phyloP scores from a whole-genome alignment of 1,284 basidiomycete genomes.

The Cryptococcus sp. region DNA sequence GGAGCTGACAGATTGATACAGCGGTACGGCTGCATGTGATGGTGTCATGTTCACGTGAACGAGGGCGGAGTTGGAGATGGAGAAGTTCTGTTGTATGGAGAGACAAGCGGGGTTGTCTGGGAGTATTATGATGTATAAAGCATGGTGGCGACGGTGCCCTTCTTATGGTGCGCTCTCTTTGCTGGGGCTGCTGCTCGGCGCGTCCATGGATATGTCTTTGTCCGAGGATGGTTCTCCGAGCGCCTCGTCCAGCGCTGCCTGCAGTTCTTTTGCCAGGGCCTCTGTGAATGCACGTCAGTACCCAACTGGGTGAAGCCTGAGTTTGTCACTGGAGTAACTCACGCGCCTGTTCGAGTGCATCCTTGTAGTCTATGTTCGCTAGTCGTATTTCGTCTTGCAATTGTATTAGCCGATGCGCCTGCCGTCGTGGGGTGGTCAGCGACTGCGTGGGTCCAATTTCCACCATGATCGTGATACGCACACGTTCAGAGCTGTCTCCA shows the following conservation, averaged over 20 bases:
- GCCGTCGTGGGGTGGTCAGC: not conserved
- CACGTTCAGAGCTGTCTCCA: constrained; percentile 33
- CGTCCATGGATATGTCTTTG: too few relatives aligned
- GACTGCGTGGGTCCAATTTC: too few relatives aligned
- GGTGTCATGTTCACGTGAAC: constrained; percentile 18
- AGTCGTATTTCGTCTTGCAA: constrained; percentile 42
- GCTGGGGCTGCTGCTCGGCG: too few relatives aligned
- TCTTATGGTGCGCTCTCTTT: not conserved
- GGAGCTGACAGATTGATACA: not conserved
- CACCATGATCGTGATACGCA: constrained; percentile 19
- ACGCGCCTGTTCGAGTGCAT: constrained; percentile 42
- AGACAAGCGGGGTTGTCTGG: too few relatives aligned
- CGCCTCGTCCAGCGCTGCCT: constrained; percentile 31
- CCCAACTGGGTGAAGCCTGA: too few relatives aligned
- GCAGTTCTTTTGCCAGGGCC: constrained; percentile 37
- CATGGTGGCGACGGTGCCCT: too few relatives aligned
- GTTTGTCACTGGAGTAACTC: constrained; percentile 10
- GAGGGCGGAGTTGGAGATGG: too few relatives aligned
- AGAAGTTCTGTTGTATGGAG: too few relatives aligned
- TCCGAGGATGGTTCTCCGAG: constrained; percentile 16
- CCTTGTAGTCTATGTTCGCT: constrained; percentile 44
- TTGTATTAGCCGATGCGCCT: constrained; percentile 35
- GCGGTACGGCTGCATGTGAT: constrained; percentile 13
- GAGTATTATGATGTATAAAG: too few relatives aligned
- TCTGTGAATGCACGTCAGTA: constrained; percentile 19